A percentile compares a stretch with the other conserved stretches of the same genome.
These are phyloP conservation scores for Globisporangium echinulatum DNA, from an alignment of 352 stramenopile genomes.

Conservation along the genomic window DNA sequence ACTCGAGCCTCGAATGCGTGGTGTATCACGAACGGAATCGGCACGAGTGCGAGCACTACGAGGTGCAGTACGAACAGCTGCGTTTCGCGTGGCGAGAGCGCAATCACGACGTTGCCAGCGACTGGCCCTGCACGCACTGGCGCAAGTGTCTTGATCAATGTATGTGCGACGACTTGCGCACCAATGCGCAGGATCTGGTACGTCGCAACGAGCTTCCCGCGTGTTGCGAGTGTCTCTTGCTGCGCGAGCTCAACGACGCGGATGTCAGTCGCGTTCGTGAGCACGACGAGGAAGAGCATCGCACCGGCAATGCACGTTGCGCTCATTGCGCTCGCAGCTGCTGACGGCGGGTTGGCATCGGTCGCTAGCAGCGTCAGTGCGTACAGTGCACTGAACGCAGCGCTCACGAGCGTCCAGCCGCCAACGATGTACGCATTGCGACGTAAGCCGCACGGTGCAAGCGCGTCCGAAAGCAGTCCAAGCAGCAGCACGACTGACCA, in stretches of 20 bases:
- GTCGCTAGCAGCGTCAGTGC: slow-evolving; percentile 13
- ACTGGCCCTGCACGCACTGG: neutral
- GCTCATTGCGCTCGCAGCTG: slow-evolving; percentile 2
- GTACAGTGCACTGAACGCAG: slow-evolving; percentile 26
- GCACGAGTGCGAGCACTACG: slow-evolving; percentile 16
- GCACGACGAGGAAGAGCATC: slow-evolving; percentile 24
- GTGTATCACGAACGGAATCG: slow-evolving; percentile 25
- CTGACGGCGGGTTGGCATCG: slow-evolving; percentile 3
- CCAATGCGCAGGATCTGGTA: slow-evolving; percentile 31
- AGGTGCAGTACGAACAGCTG: slow-evolving; percentile 25
- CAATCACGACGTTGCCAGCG: slow-evolving; percentile 8
- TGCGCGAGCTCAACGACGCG: slow-evolving; percentile 41
- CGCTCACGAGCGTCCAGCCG: slow-evolving; percentile 1
- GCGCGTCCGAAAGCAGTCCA: slow-evolving; percentile 26
- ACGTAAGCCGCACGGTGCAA: slow-evolving; percentile 13
- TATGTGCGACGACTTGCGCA: slow-evolving; percentile 17
- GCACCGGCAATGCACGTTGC: slow-evolving; percentile 13
- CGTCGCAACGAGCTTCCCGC: slow-evolving; percentile 21
- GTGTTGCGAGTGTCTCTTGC: slow-evolving; percentile 23
- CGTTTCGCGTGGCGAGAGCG: slow-evolving; percentile 10
- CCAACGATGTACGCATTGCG: slow-evolving; percentile 7
- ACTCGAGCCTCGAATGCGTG: slow-evolving; percentile 18
- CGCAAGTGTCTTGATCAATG: slow-evolving; percentile 11
- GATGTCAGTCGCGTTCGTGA: slow-evolving; percentile 29
- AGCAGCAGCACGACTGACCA: slow-evolving; percentile 29